Evolutionary conservation across 768 basidiomycete genomes (phyloP).

Genomic region (Podaxis sp.): DNA sequence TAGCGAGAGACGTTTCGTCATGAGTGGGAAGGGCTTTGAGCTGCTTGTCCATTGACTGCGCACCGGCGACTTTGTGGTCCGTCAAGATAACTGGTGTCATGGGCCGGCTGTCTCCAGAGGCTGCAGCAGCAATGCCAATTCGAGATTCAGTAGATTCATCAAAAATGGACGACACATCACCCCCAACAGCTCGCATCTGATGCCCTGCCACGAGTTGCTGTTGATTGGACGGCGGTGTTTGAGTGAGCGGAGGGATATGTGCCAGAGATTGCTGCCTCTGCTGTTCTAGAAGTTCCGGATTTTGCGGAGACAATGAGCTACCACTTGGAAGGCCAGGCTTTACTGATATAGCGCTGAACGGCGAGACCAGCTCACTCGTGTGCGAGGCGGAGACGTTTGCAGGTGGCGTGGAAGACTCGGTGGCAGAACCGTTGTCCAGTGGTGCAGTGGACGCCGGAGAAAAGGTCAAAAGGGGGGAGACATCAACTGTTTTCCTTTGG

Average conservation of each 20-base stretch:
- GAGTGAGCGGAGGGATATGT: background rate
- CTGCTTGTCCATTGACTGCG: background rate
- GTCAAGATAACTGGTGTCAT: background rate
- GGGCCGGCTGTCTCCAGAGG: background rate
- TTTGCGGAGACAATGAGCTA: background rate
- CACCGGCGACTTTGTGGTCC: background rate
- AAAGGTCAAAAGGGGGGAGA: background rate
- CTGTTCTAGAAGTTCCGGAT: background rate
- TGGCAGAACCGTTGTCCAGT: background rate
- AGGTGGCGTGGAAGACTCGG: background rate
- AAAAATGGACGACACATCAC: background rate
- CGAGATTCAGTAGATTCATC: background rate
- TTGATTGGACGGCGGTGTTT: background rate
- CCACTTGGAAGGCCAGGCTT: background rate
- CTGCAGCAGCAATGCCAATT: background rate
- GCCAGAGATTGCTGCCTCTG: background rate
- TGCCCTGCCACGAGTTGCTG: background rate
- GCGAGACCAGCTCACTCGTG: background rate
- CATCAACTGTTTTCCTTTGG: background rate
- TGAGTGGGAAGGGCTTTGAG: background rate
- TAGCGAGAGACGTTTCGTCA: background rate
- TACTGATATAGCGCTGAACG: background rate
- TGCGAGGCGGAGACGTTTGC: background rate
- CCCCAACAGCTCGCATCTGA: background rate
- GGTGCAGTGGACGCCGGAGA: constrained; percentile 10